phyloP scores from a whole-genome alignment of 2,329 filamentous ascomycete genomes.

The Xylaria sp. region DNA sequence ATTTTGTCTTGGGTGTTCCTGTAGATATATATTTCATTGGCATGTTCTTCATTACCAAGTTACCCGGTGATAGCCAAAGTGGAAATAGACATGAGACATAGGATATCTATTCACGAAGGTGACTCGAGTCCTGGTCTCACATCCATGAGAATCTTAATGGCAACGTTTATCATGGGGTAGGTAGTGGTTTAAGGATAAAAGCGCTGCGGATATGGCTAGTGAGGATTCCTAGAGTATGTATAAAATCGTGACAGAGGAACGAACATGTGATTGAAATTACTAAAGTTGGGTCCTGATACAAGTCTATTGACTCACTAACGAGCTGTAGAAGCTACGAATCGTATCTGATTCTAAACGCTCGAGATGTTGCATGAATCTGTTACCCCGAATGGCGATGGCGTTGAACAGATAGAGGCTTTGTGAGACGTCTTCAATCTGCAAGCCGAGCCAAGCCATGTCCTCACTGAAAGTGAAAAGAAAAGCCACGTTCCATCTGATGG shows the following conservation, averaged over 20 bases:
- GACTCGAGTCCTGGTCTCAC: neutral
- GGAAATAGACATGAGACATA: no score
- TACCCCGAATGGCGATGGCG: neutral
- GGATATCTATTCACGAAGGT: neutral
- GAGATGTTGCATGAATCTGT: conserved; percentile 29
- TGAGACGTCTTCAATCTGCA: conserved; percentile 15
- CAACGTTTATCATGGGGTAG: neutral
- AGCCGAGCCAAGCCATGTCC: conserved; percentile 15
- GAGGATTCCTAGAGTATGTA: neutral
- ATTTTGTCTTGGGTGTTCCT: neutral
- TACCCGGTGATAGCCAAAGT: no score
- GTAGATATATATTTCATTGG: neutral
- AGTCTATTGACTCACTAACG: conserved; percentile 40
- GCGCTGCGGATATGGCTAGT: neutral
- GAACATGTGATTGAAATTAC: neutral
- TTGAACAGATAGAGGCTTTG: conserved; percentile 2
- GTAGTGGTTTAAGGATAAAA: neutral
- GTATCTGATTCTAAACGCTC: conserved; percentile 28
- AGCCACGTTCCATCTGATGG: conserved; percentile 28
- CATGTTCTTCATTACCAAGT: neutral
- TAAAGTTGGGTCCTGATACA: conserved; percentile 24
- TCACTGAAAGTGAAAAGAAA: conserved; percentile 31
- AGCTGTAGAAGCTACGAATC: conserved; percentile 38
- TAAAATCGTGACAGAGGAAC: neutral
- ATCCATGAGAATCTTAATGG: neutral